Base-by-base conservation (phyloP, 1,284 basidiomycete species). In the Ustilago lituana region DNA sequence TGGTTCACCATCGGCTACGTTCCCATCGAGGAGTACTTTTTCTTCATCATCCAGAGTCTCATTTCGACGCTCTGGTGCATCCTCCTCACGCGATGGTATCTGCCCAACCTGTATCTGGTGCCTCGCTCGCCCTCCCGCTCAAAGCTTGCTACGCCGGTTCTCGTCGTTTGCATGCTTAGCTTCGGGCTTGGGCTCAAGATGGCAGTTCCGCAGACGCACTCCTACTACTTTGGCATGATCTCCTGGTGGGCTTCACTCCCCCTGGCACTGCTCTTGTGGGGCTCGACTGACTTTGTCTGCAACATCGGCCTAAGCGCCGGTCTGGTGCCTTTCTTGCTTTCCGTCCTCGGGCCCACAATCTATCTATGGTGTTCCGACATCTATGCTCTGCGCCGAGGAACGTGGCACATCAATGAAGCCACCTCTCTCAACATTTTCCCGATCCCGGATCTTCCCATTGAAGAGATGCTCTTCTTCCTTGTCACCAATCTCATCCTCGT, bases 391-490 rank as follows among this genome's bases (percentile, higher is more conserved):
- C 56, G 70, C 8, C 44, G 77, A 26, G 77, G 77, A 1, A 78
- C 77, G 1, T 78, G 77, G 77, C 73, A 76, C 60, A 78, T 78
- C 54, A 74, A 66, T 44, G 61, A 74, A 38, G 49, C 43, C 27
- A 74, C 71, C 14, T 76, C 74, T 12, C 61, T 78, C 36, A 69
- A 75, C 41, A 60, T 76, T 36, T 80, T 80, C 20, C 69, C 76
- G 10, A 46, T 73, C 24, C 69, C 72, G 10, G 74, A 79, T 36
- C 50, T 80, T 33, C 78, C 77, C 5, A 55, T 80, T n/a, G 78
- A 80, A 46, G 78, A 80, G 50, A 68, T 70, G 49, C 40, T 71
- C 36, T 80, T 80, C 64, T 80, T 80, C 64, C 36, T 75, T n/a
- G 72, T 77, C 38, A 80, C 77, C 43, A 80, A 80, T 51, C 32